Evolutionary conservation across 1,284 basidiomycete species (phyloP), one percentile per base, ranked within the genome.

Genomic region (Fomitopsis palustris): DNA sequence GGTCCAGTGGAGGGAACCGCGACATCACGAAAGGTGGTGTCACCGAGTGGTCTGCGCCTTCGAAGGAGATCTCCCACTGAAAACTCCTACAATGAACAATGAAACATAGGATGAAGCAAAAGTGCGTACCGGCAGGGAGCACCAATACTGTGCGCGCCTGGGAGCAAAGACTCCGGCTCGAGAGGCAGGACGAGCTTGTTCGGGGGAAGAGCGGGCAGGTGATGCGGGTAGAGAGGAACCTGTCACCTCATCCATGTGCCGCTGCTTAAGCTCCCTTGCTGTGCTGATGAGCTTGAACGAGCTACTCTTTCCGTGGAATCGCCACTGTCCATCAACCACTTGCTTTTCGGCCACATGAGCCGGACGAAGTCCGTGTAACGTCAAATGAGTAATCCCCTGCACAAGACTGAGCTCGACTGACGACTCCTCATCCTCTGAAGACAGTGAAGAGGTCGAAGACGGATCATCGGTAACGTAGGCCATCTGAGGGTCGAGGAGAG

Each of bases 271-370:
- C 65, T 79, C 79, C 52, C 82, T 73, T 0, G 82, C 80, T 1
- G 78, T 73, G 54, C 80, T 80, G 23, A 86, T 78, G 16, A 86
- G 77, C 37, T 78, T 77, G 52, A 81, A 77, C n/a, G 75, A 75
- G 63, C 82, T 85, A 64, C 82, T 85, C 65, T 82, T 81, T n/a
- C 85, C 85, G 65, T 86, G 83, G 64, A 85, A 87, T 35, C 86
- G 79, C 39, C 74, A 69, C 59, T 75, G 75, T 56, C 71, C 74
- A 57, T 78, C 77, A 2, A 57, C 55, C 10, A 39, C 41, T 14
- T 58, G 38, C 38, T 56, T 29, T n/a, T 31, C 12, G 2, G 33
- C 29, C 21, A 56, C 53, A 37, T 57, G 25, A 23, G 72, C 64
- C 16, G 77, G 72, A 25, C 70, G 70, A n/a, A 75, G 60, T 1